These are phyloP conservation scores for Penicillium hordei DNA, from an alignment of 2,329 filamentous ascomycete genomes.

Conservation along the genomic window DNA sequence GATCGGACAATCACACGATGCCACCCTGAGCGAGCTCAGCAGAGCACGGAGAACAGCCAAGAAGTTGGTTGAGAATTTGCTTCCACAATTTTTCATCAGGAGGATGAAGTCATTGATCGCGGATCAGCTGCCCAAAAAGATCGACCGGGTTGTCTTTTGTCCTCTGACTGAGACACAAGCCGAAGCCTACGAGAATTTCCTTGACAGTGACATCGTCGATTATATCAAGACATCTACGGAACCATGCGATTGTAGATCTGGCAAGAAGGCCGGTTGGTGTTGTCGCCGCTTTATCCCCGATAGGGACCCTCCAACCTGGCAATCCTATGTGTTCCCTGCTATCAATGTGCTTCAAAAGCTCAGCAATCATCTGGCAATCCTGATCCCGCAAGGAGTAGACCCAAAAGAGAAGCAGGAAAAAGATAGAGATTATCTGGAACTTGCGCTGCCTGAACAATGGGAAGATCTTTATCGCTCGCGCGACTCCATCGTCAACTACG, in stretches of 20 bases:
- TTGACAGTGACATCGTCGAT: slow-evolving; percentile 69
- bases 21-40: slow-evolving; percentile 78
- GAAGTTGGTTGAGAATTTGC: slow-evolving; percentile 79
- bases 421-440: slow-evolving; percentile 70
- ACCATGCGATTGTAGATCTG: slow-evolving; percentile 67
- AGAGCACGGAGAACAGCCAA: slow-evolving; percentile 77
- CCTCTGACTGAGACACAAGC: slow-evolving; percentile 79
- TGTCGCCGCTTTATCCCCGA: slow-evolving; percentile 63
- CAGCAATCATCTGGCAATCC: slow-evolving; percentile 85
- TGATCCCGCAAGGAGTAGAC: slow-evolving; percentile 70
- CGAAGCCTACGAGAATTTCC: slow-evolving; percentile 77
- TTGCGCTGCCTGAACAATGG: slow-evolving; percentile 74
- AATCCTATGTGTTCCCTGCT: slow-evolving; percentile 77
- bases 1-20: slow-evolving; percentile 88
- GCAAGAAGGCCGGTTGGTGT: slow-evolving; percentile 77
- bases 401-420: slow-evolving; percentile 71
- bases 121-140: slow-evolving; percentile 90
- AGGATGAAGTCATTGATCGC: slow-evolving; percentile 92
- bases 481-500: slow-evolving; percentile 75
- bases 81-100: slow-evolving; percentile 86
- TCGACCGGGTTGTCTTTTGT: slow-evolving; percentile 91
- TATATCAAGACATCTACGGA: slow-evolving; percentile 68
- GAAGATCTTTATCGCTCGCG: slow-evolving; percentile 69
- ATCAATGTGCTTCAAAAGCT: slow-evolving; percentile 83
- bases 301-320: slow-evolving; percentile 62